These are phyloP conservation scores for Monilinia polystroma DNA, from an alignment of 2,329 filamentous ascomycete species.

Conservation along the genomic window DNA sequence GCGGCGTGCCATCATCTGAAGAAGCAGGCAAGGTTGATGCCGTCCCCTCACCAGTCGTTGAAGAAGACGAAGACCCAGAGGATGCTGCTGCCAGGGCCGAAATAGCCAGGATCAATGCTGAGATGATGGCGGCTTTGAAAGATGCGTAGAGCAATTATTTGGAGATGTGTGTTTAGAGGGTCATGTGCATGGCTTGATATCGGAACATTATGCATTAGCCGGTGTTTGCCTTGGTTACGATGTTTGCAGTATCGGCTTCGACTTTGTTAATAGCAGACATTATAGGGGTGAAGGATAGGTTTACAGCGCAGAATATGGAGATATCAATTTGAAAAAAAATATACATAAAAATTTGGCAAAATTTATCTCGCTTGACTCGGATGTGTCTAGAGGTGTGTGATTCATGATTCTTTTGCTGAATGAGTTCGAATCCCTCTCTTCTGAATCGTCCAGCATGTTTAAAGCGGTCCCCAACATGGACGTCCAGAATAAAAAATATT, in stretches of 20 bases:
- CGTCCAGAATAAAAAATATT: no score
- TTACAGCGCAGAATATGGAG: constrained; percentile 8
- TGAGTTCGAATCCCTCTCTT: not conserved
- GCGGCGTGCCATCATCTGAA: not conserved
- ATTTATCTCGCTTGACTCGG: not conserved
- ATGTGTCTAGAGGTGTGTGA: not conserved
- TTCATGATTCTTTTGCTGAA: not conserved
- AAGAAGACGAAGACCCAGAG: constrained; percentile 30
- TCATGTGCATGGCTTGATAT: constrained; percentile 1
- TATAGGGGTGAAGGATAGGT: not conserved
- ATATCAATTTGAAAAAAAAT: constrained; percentile 22
- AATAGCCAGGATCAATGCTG: constrained; percentile 35
- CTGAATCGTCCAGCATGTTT: not conserved
- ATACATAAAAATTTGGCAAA: constrained; percentile 10
- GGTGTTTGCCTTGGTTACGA: constrained; percentile 16
- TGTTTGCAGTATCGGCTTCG: constrained; percentile 9
- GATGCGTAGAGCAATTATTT: constrained; percentile 12
- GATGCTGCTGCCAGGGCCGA: constrained; percentile 35
- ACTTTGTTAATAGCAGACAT: constrained; percentile 17
- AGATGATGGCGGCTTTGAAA: constrained; percentile 29
- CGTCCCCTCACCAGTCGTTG: not conserved
- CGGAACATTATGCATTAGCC: constrained; percentile 6
- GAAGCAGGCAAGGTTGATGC: constrained; percentile 12
- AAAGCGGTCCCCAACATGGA: no score
- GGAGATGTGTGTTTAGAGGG: not conserved